A percentile compares a stretch with the other conserved stretches of the same genome.
Evolutionary conservation across 805 yeast species (phyloP).

Genomic region (Pichia deserticola): DNA sequence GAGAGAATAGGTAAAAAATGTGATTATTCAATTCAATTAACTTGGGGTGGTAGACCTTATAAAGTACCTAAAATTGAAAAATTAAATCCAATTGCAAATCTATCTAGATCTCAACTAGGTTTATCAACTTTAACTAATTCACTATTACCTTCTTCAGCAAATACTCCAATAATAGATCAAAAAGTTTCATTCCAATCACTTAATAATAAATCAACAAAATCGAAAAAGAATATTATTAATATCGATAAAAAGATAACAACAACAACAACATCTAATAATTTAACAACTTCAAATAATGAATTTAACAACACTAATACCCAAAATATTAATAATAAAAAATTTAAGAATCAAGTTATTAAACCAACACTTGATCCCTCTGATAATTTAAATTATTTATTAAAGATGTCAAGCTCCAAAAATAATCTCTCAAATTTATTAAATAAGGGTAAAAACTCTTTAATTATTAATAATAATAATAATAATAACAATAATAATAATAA

Average conservation of each 20-base stretch:
- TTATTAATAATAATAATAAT: background rate
- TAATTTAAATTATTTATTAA: slow-evolving; percentile 10
- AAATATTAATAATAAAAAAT: background rate
- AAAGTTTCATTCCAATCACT: background rate
- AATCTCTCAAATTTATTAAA: background rate
- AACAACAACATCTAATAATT: no score
- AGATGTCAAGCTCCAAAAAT: slow-evolving; percentile 3
- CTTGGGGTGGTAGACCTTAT: slow-evolving; percentile 73
- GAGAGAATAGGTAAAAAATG: slow-evolving; percentile 38
- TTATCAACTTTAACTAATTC: background rate
- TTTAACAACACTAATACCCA: background rate
- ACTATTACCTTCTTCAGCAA: background rate
- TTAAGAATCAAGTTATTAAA: background rate
- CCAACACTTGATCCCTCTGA: slow-evolving; percentile 12
- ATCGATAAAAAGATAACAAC: no score
- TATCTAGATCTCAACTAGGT: slow-evolving; percentile 15
- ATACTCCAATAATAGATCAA: background rate
- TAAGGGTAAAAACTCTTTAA: background rate
- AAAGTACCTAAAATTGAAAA: slow-evolving; percentile 34
- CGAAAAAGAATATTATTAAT: no score
- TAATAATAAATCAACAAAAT: background rate
- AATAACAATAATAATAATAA: background rate
- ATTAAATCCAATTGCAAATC: slow-evolving; percentile 22
- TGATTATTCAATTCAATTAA: slow-evolving; percentile 55
- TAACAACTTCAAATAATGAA: no score